phyloP scores from a whole-genome alignment of 306 rosid species.

The Prunus mongolica region DNA sequence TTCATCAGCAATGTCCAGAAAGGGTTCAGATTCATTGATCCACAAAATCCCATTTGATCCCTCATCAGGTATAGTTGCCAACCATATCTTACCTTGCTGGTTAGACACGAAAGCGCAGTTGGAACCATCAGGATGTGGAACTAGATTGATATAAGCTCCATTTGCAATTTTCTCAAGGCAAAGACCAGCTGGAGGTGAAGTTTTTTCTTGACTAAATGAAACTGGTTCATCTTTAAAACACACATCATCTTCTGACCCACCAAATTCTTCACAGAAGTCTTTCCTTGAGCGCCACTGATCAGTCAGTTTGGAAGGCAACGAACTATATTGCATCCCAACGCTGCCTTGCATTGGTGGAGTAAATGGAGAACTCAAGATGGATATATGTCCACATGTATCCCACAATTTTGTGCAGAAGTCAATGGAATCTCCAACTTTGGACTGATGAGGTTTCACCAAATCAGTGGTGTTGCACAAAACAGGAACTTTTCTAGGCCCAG shows the following conservation, averaged over 20 bases:
- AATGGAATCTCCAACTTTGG: conserved; percentile 1
- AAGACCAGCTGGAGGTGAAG: conserved; percentile 21
- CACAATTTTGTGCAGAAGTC: conserved; percentile 26
- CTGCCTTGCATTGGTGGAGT: conserved; percentile 18
- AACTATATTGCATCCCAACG: background rate
- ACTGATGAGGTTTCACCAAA: conserved; percentile 9
- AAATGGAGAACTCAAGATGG: conserved; percentile 25
- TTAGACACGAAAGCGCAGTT: conserved; percentile 31
- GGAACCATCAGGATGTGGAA: conserved; percentile 47
- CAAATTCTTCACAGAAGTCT: conserved; percentile 28
- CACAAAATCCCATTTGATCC: conserved; percentile 20
- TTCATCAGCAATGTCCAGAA: conserved; percentile 27
- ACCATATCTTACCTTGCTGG: conserved; percentile 36
- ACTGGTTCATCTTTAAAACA: conserved; percentile 19
- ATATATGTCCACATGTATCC: conserved; percentile 25
- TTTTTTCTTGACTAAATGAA: conserved; percentile 12
- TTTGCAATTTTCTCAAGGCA: conserved; percentile 46
- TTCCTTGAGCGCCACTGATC: conserved; percentile 18
- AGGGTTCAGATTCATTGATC: conserved; percentile 31
- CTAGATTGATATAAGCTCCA: conserved; percentile 35
- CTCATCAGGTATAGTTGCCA: conserved; percentile 31
- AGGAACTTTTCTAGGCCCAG: conserved; percentile 18
- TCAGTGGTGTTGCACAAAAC: conserved; percentile 23
- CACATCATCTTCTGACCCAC: conserved; percentile 12
- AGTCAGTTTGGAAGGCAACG: conserved; percentile 10